Percentiles rank a stretch among this genome's conserved stretches.
phyloP scores from a whole-genome alignment of 768 basidiomycete genomes.

The Kwoniella heveanensis region DNA sequence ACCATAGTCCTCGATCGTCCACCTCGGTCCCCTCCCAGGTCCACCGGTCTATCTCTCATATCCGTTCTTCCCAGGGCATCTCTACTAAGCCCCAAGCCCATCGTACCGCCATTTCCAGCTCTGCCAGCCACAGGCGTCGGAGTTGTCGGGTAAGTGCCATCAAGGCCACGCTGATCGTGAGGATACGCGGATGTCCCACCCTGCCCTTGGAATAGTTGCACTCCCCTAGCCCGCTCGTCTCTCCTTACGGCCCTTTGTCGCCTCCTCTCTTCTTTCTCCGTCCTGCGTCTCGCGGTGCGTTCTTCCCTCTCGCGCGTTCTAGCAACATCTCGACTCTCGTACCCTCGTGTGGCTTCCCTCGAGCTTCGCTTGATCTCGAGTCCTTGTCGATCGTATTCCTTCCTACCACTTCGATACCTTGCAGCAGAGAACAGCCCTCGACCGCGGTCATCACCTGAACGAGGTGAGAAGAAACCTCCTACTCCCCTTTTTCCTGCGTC shows the following conservation, averaged over 20 bases:
- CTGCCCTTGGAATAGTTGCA: neutral
- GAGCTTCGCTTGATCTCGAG: neutral
- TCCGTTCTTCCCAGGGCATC: neutral
- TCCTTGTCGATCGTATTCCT: conserved; percentile 3
- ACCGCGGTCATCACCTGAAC: neutral
- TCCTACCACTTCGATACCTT: conserved; percentile 1
- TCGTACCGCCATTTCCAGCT: neutral
- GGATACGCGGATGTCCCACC: neutral
- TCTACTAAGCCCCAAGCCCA: conserved; percentile 1
- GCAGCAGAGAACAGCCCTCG: neutral
- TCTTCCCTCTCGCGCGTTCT: conserved; percentile 1
- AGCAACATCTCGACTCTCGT: neutral
- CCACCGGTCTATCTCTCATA: conserved; percentile 8
- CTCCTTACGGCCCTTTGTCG: conserved; percentile 6
- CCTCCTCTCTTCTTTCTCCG: conserved; percentile 15
- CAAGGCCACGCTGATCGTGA: too few species aligned
- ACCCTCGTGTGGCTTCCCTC: neutral
- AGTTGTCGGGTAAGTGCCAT: neutral
- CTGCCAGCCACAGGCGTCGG: neutral
- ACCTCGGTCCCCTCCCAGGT: neutral
- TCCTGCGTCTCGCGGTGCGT: conserved; percentile 1
- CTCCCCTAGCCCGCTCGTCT: conserved; percentile 7
- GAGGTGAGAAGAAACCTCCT: neutral
- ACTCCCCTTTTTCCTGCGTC: neutral
- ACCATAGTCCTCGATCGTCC: conserved; percentile 12